Conservation (phyloP, 176 grass and related monocot genomes). For the Thinopyrum elongatum region DNA sequence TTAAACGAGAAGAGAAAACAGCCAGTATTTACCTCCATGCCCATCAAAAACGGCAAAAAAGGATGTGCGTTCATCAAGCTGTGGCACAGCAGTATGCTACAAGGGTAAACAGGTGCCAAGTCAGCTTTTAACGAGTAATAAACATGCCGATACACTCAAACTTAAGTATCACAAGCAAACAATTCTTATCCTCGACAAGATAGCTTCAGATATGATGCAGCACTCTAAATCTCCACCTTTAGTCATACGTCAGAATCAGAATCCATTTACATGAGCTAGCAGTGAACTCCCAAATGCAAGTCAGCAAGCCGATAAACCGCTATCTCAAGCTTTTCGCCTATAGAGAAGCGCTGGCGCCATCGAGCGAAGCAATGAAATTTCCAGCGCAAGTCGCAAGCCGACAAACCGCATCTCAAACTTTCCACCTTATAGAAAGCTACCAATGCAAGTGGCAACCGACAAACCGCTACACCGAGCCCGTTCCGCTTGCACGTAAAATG, state of each 20-base stretch:
- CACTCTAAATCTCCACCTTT: not conserved
- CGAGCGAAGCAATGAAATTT: not conserved
- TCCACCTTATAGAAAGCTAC: not conserved
- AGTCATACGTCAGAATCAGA: not conserved
- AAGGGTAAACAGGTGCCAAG: not conserved
- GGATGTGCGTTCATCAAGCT: slow-evolving; percentile 64
- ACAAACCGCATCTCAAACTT: not conserved
- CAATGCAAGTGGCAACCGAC: not conserved
- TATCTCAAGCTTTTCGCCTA: not conserved
- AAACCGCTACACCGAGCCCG: not conserved
- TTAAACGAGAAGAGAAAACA: not conserved
- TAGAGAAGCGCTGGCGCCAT: not conserved
- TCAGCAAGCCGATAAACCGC: not conserved
- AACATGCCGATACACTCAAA: not conserved
- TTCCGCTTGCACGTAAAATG: not conserved
- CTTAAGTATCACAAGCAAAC: not conserved
- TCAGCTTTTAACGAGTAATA: slow-evolving; percentile 16
- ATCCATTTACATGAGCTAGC: not conserved
- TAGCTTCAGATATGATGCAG: not conserved
- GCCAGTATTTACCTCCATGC: slow-evolving; percentile 55
- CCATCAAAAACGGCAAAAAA: slow-evolving; percentile 87
- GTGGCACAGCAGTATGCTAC: slow-evolving; percentile 58
- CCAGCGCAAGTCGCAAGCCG: not conserved
- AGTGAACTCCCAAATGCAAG: not conserved
- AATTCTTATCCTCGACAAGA: not conserved